These are phyloP conservation scores for Candida glucosophila DNA, from an alignment of 1,139 yeast genomes.

Conservation along the genomic window DNA sequence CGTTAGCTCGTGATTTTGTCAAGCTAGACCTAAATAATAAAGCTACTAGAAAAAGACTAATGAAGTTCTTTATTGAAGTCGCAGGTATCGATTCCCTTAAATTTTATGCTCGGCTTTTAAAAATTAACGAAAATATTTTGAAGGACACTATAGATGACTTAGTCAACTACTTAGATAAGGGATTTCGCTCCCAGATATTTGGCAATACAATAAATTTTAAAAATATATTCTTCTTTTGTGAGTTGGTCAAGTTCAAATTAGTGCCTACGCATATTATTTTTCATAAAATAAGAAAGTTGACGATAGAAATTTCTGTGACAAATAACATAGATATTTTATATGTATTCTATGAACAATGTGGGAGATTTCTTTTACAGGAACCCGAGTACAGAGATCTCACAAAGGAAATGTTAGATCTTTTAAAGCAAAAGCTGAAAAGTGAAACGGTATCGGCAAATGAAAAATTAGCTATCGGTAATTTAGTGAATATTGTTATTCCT, in stretches of 20 bases:
- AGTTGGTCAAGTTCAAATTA: conserved; percentile 67
- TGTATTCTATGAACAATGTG: conserved; percentile 66
- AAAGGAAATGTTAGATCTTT: conserved; percentile 52
- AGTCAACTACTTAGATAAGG: conserved; percentile 46
- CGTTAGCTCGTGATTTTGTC: conserved; percentile 50
- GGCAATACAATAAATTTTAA: conserved; percentile 44
- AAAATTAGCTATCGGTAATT: conserved; percentile 51
- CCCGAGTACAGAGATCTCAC: conserved; percentile 54
- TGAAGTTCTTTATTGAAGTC: conserved; percentile 46
- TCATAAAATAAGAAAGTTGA: conserved; percentile 57
- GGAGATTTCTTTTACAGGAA: conserved; percentile 56
- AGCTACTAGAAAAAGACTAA: conserved; percentile 59
- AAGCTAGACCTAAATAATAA: conserved; percentile 49
- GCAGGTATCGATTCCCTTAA: conserved; percentile 35
- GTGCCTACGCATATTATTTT: conserved; percentile 66
- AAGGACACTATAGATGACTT: conserved; percentile 50
- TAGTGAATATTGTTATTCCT: conserved; percentile 55
- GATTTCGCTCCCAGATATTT: conserved; percentile 52
- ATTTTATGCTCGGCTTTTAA: conserved; percentile 60
- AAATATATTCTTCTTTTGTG: conserved; percentile 59
- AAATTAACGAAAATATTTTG: conserved; percentile 43
- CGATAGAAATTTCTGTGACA: conserved; percentile 40
- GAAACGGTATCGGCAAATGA: conserved; percentile 46
- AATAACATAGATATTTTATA: conserved; percentile 60
- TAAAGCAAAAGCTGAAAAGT: conserved; percentile 44